Evolutionary conservation across 768 basidiomycete species (phyloP), one percentile per base, ranked within the genome.

Genomic region (Candolleomyces eurysporus): DNA sequence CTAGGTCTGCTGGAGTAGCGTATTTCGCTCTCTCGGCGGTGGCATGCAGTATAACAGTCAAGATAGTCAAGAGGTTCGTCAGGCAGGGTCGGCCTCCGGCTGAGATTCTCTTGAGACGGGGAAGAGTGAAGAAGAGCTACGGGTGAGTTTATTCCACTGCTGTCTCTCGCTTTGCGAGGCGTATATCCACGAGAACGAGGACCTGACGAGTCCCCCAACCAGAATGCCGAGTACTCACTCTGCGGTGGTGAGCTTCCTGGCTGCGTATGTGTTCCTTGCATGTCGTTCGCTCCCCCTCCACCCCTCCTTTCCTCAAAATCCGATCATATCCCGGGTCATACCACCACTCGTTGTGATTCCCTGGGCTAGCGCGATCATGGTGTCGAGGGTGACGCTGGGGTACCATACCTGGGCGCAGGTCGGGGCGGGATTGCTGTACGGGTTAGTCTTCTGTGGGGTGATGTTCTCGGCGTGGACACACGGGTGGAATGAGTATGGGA

Each of bases 191-290:
- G 19, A 22, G 57, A 26, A 36, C 36, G 36, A 36, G 36, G 36
- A 36, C 36, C 36, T 36, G 36, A 8, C 31, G 5, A 11, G 36
- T 21, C 16, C 39, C 36, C 21, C 21, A 48, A 45, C 31, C 17
- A 92, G 91, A 13, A 92, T 93, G 91, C 91, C 91, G 5, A 90
- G 88, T 63, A 92, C 91, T 5, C 91, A 93, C 71, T 87, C 91
- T 11, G 86, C 89, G 10, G 76, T 79, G 5, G 89, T 90, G 65
- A 78, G 80, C 2, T 92, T 80, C 73, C 88, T 82, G 67, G 85
- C 84, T 9, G 77, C 80, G 2, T 92, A 84, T 67, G 80, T 85
- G 26, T 64, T 80, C 13, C 75, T 91, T 11, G 84, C 89, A 13
- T 83, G 82, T 65, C 21, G 75, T 5, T 79, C 80, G 67, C 79